Conservation (phyloP, 176 grass and related monocot species). For the Carex scoparia region DNA sequence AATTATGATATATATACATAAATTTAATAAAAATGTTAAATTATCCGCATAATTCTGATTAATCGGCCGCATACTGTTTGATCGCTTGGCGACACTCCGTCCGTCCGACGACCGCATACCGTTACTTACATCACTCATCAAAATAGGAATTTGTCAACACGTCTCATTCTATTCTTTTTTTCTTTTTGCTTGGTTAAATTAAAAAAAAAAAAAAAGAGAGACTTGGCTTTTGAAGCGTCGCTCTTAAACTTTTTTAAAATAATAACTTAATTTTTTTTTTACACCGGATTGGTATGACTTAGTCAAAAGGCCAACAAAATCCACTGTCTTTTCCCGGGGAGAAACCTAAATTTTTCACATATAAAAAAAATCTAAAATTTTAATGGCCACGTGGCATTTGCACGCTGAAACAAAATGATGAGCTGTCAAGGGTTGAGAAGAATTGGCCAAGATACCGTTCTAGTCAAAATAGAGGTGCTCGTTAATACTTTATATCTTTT, state of each 20-base stretch:
- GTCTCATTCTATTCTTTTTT: not conserved
- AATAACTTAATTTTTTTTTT: not conserved
- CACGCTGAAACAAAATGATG: not conserved
- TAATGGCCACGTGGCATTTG: not conserved
- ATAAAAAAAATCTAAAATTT: not conserved
- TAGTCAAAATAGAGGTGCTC: conserved; percentile 1
- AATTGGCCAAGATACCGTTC: not conserved
- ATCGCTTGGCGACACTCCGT: too few species aligned
- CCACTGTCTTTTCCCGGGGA: too few species aligned
- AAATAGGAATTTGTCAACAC: not conserved
- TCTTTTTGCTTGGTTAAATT: not conserved
- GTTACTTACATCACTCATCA: too few species aligned
- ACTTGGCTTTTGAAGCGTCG: not conserved
- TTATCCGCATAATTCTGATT: too few species aligned
- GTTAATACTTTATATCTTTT: not conserved
- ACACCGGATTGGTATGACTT: not conserved
- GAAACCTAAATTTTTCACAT: too few species aligned
- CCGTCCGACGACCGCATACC: too few species aligned
- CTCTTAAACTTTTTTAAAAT: not conserved
- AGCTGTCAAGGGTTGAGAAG: not conserved
- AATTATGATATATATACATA: too few species aligned
- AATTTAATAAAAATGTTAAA: too few species aligned
- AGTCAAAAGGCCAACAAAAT: not conserved
- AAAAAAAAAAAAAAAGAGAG: not conserved
- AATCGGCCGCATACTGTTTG: too few species aligned